phyloP scores from a whole-genome alignment of 495 filamentous ascomycete genomes.

The Daldinia vernicosa region DNA sequence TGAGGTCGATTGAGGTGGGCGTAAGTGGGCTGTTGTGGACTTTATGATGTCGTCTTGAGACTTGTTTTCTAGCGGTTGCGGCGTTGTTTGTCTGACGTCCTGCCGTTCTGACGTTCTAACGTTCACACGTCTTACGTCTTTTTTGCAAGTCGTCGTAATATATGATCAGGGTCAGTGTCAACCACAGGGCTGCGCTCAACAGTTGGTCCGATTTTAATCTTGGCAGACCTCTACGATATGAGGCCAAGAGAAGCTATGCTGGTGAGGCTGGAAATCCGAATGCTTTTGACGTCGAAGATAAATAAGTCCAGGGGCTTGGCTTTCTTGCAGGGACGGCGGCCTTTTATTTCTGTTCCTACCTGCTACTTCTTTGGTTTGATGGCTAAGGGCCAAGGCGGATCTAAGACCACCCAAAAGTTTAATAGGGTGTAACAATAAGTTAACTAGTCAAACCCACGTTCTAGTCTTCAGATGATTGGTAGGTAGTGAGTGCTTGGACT shows the following conservation, averaged over 20 bases:
- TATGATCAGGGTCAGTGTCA: slow-evolving; percentile 28
- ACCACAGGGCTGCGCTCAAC: slow-evolving; percentile 30
- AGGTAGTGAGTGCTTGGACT: slow-evolving; percentile 11
- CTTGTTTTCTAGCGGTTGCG: slow-evolving; percentile 27
- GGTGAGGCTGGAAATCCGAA: slow-evolving; percentile 8
- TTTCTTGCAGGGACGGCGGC: slow-evolving; percentile 6
- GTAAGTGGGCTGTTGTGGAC: slow-evolving; percentile 31
- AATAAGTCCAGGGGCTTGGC: slow-evolving; percentile 27
- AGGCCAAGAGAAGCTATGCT: slow-evolving; percentile 31
- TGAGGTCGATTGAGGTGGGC: slow-evolving; percentile 35
- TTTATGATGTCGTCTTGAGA: slow-evolving; percentile 37
- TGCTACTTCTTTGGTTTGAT: slow-evolving; percentile 7
- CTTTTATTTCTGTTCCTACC: slow-evolving; percentile 24
- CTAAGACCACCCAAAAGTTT: slow-evolving; percentile 19
- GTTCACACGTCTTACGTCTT: slow-evolving; percentile 35
- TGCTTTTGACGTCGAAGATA: slow-evolving; percentile 26
- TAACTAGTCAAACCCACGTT: slow-evolving; percentile 26
- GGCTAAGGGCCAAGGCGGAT: slow-evolving; percentile 12
- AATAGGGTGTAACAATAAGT: slow-evolving; percentile 10
- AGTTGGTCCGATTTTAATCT: slow-evolving; percentile 31
- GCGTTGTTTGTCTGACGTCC: slow-evolving; percentile 23
- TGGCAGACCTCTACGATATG: slow-evolving; percentile 33
- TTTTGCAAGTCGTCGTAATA: slow-evolving; percentile 21
- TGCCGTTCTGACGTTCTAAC: slow-evolving; percentile 1
- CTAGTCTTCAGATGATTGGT: slow-evolving; percentile 13